Evolutionary conservation across 2,329 filamentous ascomycete species (phyloP).

Genomic region (Raffaelea arxii): DNA sequence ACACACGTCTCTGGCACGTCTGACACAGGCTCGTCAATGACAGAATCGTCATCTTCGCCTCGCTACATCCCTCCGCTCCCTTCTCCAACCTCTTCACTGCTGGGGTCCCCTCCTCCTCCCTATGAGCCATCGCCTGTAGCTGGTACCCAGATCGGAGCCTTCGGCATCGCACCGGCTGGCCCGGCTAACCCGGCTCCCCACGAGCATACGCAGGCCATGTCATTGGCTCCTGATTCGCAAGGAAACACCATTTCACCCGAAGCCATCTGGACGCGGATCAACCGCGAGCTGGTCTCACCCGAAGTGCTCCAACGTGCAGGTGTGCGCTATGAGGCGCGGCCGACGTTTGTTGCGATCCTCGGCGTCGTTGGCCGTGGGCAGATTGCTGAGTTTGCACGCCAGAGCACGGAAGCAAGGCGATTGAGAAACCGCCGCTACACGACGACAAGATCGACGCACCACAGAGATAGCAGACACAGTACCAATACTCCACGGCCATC

Average conservation of each 20-base stretch:
- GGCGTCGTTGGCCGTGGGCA: constrained; percentile 43
- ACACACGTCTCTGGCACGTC: too few relatives aligned
- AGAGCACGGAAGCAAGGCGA: constrained; percentile 35
- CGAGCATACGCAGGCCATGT: constrained; percentile 5
- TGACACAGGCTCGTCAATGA: too few relatives aligned
- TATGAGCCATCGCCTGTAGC: background rate
- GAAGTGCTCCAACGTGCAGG: constrained; percentile 46
- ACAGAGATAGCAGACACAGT: too few relatives aligned
- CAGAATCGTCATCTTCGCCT: constrained; percentile 28
- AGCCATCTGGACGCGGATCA: constrained; percentile 51
- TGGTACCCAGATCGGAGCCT: constrained; percentile 1
- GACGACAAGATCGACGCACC: too few relatives aligned
- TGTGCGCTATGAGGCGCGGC: constrained; percentile 50
- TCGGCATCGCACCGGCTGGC: constrained; percentile 13
- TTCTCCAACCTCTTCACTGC: constrained; percentile 11
- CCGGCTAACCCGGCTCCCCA: constrained; percentile 9
- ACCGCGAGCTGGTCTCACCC: constrained; percentile 44
- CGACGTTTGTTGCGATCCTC: constrained; percentile 50
- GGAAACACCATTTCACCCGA: constrained; percentile 47
- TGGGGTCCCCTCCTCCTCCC: constrained; percentile 15
- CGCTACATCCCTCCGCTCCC: constrained; percentile 28
- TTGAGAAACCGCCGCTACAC: constrained; percentile 8
- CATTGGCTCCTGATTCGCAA: constrained; percentile 40
- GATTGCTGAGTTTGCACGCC: constrained; percentile 40
- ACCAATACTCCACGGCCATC: too few relatives aligned